Base-by-base conservation (phyloP, 495 filamentous ascomycete genomes). In the Neurospora sp. region DNA sequence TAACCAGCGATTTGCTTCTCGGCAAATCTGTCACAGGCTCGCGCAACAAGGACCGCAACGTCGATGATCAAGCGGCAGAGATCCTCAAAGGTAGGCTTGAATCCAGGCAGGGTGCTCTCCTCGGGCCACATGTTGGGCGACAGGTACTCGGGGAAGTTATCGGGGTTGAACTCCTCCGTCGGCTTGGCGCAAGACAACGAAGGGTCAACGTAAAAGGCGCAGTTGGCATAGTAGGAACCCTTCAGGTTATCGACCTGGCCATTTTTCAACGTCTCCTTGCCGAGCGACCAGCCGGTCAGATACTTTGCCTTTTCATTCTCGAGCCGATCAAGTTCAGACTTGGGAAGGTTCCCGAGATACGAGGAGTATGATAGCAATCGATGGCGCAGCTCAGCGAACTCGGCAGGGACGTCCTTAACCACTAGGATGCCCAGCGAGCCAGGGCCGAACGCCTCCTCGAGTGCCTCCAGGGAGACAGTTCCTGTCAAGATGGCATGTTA, bases 151-250 rank as follows among this genome's bases (percentile, higher is more conserved):
- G 87, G 87, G 78, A 88, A 89, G 75, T 84, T 84, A 71, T 89
- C 88, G 3, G 88, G 75, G 74, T 88, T 88, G 74, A 87, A 88
- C 69, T 88, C 83, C 6, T 83, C 82, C 3, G 90, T 87, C 3
- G 86, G 86, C 27, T 78, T 86, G 8, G 90, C 89, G 68, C 87
- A 88, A 12, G 89, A 84, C 6, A 93, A 84, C 3, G 77, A 72
- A 3, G 89, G 85, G 74, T 92, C 87, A 69, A 94, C 89, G 80
- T 96, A 95, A 85, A 97, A 98, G 70, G 92, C 92, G 81, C 94
- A 97, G 83, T 98, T 98, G 79, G 94, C 91, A 80, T 98, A 99
- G 86, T 92, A 99, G 20, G 93, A 97, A 71, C 96, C 96, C 84
- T 99, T 99, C 12, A 92, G 87, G 6, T 92, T 97, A 77, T 99